These are phyloP conservation scores for Centaurea solstitialis DNA, from an alignment of 129 eudicot genomes.

Conservation along the genomic window DNA sequence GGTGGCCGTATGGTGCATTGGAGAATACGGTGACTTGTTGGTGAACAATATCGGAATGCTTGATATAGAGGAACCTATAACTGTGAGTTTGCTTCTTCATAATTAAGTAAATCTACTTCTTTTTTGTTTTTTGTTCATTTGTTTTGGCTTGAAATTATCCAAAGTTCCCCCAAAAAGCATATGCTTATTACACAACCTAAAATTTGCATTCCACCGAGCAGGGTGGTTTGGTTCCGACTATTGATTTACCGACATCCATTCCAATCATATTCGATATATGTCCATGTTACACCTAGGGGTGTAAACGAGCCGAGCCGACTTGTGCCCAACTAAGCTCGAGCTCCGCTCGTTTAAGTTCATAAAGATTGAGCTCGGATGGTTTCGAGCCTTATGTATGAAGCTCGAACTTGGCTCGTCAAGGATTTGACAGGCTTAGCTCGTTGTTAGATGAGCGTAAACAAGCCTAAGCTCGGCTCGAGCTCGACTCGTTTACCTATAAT, in stretches of 20 bases:
- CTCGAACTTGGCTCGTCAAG: too few species aligned
- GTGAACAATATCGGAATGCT: conserved; percentile 76
- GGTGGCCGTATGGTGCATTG: conserved; percentile 98
- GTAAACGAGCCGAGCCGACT: too few species aligned
- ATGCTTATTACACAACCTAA: background rate
- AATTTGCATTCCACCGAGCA: background rate
- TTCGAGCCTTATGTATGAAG: too few species aligned
- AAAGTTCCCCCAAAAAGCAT: background rate
- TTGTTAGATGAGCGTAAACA: too few species aligned
- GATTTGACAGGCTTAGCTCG: too few species aligned
- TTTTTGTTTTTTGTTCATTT: background rate
- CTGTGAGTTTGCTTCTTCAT: conserved; percentile 43
- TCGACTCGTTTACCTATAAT: too few species aligned
- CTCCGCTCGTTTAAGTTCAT: too few species aligned
- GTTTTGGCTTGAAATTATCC: background rate
- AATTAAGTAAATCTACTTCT: background rate
- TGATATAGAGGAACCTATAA: conserved; percentile 82
- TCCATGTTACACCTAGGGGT: background rate
- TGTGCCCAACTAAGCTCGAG: too few species aligned
- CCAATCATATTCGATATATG: background rate
- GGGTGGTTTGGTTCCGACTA: background rate
- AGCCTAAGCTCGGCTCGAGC: too few species aligned
- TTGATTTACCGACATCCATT: background rate
- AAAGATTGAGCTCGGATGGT: too few species aligned
- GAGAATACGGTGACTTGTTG: conserved; percentile 98